A percentile compares a stretch with the other conserved stretches of the same genome.
Evolutionary conservation across 139 green algal genomes (phyloP).

Genomic region (Yamagishiella unicocca): DNA sequence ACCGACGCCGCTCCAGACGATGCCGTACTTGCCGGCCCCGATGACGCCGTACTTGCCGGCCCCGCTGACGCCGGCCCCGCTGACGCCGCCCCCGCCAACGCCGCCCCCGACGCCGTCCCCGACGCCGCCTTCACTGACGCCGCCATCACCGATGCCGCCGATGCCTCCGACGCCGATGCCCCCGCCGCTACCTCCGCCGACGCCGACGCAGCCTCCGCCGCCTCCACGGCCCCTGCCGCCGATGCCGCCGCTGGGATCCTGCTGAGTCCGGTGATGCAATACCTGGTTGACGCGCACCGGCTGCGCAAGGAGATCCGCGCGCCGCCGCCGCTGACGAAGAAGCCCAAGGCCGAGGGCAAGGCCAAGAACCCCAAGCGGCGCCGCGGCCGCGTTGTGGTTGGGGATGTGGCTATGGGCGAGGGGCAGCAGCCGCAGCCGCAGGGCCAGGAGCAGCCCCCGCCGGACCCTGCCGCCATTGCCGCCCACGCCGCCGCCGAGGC

Average conservation of each 20-base stretch:
- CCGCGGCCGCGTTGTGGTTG: neutral
- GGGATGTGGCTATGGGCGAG: too few species aligned
- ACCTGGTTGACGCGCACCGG: conserved; percentile 26
- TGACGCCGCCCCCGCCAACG: neutral
- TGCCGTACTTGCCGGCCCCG: neutral
- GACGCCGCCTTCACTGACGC: neutral
- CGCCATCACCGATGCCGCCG: neutral
- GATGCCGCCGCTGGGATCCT: neutral
- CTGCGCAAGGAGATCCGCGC: conserved; percentile 36
- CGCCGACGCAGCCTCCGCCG: neutral
- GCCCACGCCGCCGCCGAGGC: neutral
- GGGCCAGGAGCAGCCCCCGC: neutral
- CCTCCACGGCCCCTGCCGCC: neutral
- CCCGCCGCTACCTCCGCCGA: neutral
- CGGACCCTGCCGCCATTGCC: neutral
- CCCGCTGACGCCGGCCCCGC: neutral
- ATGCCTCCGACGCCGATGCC: neutral
- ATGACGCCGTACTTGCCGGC: neutral
- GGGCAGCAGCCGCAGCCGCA: too few species aligned
- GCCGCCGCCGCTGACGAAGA: neutral
- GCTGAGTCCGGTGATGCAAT: conserved; percentile 34
- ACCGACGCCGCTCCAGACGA: neutral
- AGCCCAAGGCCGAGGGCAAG: neutral
- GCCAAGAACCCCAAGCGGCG: too few species aligned
- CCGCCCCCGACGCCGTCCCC: neutral